Evolutionary conservation across 495 filamentous ascomycete species (phyloP).

Genomic region (Talaromyces ruber): DNA sequence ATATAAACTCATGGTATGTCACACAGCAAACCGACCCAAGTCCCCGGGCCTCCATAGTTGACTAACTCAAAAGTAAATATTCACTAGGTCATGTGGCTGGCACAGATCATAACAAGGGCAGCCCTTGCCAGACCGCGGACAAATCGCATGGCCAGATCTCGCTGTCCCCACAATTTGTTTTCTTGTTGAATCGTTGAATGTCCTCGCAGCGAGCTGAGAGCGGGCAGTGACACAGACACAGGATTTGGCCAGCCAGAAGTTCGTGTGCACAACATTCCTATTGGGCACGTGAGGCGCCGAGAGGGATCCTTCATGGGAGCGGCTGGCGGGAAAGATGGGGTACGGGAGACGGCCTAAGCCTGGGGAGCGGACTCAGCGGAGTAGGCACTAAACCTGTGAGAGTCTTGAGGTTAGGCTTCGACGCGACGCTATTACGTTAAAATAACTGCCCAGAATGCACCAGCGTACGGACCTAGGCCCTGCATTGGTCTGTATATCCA

Average conservation of each 20-base stretch:
- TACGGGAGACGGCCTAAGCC: background rate
- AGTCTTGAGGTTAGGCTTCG: background rate
- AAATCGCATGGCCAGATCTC: background rate
- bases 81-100: slow-evolving; percentile 1
- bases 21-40: background rate
- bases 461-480: background rate
- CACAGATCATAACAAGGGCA: background rate
- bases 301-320: background rate
- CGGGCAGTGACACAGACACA: background rate
- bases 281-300: background rate
- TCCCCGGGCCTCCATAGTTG: background rate
- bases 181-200: background rate
- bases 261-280: background rate
- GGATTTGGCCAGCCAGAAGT: background rate
- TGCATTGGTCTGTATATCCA: background rate
- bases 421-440: background rate
- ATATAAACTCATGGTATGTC: background rate
- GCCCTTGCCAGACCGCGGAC: background rate
- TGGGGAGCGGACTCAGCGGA: background rate
- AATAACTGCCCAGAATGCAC: background rate
- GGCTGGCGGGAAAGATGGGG: background rate
- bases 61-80: background rate
- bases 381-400: background rate
- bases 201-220: background rate
- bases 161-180: background rate